phyloP scores from a whole-genome alignment of 106 monocot species.

The Dendrobium huoshanense region DNA sequence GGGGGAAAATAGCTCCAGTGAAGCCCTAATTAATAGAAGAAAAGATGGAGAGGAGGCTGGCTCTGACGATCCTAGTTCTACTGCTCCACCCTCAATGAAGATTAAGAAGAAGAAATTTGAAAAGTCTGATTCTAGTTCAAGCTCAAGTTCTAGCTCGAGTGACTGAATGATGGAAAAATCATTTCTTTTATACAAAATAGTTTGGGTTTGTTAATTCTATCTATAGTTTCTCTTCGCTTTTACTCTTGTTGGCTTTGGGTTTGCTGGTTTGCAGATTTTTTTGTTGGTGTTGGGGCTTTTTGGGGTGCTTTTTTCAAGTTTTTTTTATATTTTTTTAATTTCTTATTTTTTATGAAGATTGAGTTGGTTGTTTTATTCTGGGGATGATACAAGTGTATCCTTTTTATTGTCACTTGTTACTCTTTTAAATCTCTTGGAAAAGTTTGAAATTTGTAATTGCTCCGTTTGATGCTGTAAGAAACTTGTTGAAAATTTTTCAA shows the following conservation, averaged over 20 bases:
- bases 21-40: conserved; percentile 1
- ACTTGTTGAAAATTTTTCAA: too few relatives aligned
- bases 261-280: conserved; percentile 7
- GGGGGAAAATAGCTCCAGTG: neutral
- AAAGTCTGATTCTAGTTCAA: conserved; percentile 10
- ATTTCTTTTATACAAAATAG: neutral
- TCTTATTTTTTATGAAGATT: neutral
- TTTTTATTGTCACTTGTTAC: neutral
- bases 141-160: conserved; percentile 6
- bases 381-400: neutral
- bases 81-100: neutral
- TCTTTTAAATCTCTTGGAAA: neutral
- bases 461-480: neutral
- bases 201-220: neutral
- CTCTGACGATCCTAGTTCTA: neutral
- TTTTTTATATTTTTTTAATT: neutral
- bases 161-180: conserved; percentile 10
- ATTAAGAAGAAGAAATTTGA: conserved; percentile 6
- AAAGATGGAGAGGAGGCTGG: neutral
- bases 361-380: neutral
- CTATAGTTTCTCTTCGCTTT: neutral
- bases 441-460: neutral
- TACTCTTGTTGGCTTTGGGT: neutral
- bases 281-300: neutral
- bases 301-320: neutral